Percentiles rank a stretch among this genome's conserved stretches.
phyloP scores from a whole-genome alignment of 257 asterid species.

The Phtheirospermum japonicum region DNA sequence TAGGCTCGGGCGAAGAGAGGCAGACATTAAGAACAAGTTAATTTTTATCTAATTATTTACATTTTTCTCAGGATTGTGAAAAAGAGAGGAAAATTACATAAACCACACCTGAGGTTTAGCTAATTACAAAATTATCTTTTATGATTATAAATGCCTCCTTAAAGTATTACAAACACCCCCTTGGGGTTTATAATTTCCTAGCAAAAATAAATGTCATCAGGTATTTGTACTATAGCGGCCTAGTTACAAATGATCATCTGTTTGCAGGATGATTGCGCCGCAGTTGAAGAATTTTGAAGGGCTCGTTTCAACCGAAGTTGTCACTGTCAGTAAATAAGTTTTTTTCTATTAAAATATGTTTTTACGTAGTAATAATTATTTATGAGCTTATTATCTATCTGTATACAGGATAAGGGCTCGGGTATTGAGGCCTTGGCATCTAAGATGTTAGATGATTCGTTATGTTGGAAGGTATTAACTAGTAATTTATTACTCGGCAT shows the following conservation, averaged over 20 bases:
- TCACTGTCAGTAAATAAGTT: neutral
- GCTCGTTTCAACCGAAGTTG: neutral
- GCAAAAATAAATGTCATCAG: too few relatives aligned
- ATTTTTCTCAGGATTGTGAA: neutral
- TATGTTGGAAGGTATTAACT: conserved; percentile 8
- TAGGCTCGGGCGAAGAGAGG: conserved; percentile 6
- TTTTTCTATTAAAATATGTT: neutral
- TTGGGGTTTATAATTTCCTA: too few relatives aligned
- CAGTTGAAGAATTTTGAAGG: conserved; percentile 7
- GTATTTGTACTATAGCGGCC: neutral
- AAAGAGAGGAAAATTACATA: neutral
- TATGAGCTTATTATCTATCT: neutral
- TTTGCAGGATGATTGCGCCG: conserved; percentile 5
- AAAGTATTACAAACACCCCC: too few relatives aligned
- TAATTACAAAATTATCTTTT: neutral
- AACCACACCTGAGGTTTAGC: neutral
- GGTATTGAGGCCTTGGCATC: conserved; percentile 10
- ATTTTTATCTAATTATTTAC: neutral
- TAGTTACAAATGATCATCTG: neutral
- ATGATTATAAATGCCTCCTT: too few relatives aligned
- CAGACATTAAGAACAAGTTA: neutral
- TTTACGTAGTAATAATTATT: neutral
- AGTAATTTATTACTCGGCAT: neutral
- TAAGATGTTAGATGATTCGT: conserved; percentile 3
- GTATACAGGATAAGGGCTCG: conserved; percentile 1